Percentiles rank a stretch among this genome's conserved stretches.
Evolutionary conservation across 208 protist species (phyloP).

Genomic region (Leishmania amazonensis): DNA sequence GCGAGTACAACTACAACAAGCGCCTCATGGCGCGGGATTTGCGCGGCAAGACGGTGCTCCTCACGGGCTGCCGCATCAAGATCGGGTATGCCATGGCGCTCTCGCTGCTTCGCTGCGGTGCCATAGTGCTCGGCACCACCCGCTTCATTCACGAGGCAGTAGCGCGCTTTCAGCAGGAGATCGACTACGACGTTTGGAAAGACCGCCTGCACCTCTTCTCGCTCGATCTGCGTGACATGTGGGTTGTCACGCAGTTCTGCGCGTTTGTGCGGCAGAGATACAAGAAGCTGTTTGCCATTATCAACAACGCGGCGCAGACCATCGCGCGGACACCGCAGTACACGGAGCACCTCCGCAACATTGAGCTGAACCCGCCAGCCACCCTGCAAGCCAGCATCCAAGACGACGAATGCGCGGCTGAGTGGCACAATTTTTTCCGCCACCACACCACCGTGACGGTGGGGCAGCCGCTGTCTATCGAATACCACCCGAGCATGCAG

Average conservation of each 20-base stretch:
- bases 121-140: constrained; percentile 85
- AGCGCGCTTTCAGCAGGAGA: constrained; percentile 79
- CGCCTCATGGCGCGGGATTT: constrained; percentile 91
- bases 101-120: constrained; percentile 86
- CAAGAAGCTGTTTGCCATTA: constrained; percentile 90
- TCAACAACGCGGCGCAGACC: constrained; percentile 98
- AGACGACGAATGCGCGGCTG: constrained; percentile 34
- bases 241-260: constrained; percentile 93
- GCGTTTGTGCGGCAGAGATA: constrained; percentile 72
- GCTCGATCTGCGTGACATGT: constrained; percentile 95
- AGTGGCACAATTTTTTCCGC: constrained; percentile 88
- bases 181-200: constrained; percentile 90
- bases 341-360: constrained; percentile 82
- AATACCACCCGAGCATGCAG: constrained; percentile 49
- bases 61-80: constrained; percentile 94
- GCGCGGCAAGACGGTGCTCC: constrained; percentile 89
- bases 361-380: constrained; percentile 59
- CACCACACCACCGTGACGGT: constrained; percentile 77
- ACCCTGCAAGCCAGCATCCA: constrained; percentile 56
- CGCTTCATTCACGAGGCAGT: constrained; percentile 92
- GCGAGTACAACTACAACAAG: constrained; percentile 96
- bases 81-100: constrained; percentile 94
- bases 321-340: constrained; percentile 93
- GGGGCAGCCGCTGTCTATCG: constrained; percentile 66
- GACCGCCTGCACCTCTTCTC: constrained; percentile 94